A percentile compares a stretch with the other conserved stretches of the same genome.
Evolutionary conservation across 371 early-diverging fungal species (phyloP).

Genomic region (Mucor ambiguus): DNA sequence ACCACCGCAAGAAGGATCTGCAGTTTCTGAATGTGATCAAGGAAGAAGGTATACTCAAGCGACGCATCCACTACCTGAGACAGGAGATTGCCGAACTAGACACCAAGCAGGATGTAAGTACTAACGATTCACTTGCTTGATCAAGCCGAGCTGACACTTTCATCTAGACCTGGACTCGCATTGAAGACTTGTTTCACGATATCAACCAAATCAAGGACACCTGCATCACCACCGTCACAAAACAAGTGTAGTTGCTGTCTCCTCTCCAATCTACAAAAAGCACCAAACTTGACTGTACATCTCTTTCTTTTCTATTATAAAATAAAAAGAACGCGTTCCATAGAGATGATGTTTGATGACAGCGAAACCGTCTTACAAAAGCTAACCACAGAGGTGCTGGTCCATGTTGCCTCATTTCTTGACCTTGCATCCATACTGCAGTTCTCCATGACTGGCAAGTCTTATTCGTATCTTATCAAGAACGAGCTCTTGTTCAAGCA

Average conservation of each 20-base stretch:
- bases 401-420: conserved; percentile 29
- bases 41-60: neutral
- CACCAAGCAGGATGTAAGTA: neutral
- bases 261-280: neutral
- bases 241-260: neutral
- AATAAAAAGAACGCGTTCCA: neutral
- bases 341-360: conserved; percentile 6
- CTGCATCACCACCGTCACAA: neutral
- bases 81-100: neutral
- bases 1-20: neutral
- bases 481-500: conserved; percentile 36
- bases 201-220: neutral
- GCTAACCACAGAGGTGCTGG: conserved; percentile 34
- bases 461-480: conserved; percentile 20
- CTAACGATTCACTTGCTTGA: neutral
- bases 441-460: conserved; percentile 29
- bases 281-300: neutral
- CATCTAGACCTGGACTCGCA: neutral
- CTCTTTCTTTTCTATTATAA: neutral
- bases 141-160: neutral
- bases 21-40: neutral
- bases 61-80: neutral
- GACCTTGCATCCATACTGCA: conserved; percentile 26
- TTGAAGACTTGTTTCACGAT: neutral
- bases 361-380: conserved; percentile 13